Conservation (phyloP, 345 rosid genomes). For the Geranium brycei region DNA sequence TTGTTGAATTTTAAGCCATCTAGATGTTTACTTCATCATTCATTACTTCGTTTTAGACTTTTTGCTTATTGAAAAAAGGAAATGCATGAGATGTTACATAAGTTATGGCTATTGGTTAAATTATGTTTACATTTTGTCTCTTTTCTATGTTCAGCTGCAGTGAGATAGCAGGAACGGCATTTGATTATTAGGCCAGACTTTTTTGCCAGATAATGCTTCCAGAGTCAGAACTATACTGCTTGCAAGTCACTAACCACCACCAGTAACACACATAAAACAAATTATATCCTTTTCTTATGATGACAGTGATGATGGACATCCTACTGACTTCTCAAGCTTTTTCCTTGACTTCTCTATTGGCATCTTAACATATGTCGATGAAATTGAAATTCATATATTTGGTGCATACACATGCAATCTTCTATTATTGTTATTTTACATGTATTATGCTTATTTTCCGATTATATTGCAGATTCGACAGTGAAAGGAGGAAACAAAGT, state of each 20-base stretch:
- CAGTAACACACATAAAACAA: too few species aligned
- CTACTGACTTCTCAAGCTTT: slow-evolving; percentile 16
- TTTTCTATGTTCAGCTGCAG: neutral
- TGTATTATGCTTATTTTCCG: neutral
- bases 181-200: neutral
- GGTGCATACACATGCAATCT: neutral
- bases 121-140: too few species aligned
- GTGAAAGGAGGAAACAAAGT: neutral
- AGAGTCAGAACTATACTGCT: neutral
- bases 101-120: too few species aligned
- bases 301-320: slow-evolving; percentile 4
- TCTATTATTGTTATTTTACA: neutral
- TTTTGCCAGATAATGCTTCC: neutral
- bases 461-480: neutral
- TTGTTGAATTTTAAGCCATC: neutral
- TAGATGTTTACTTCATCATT: neutral
- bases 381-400: neutral
- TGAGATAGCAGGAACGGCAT: neutral
- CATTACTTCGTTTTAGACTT: neutral
- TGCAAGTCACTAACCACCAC: slow-evolving; percentile 14
- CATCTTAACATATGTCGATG: neutral
- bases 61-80: neutral
- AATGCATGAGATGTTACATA: neutral
- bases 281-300: neutral
- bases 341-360: slow-evolving; percentile 13